phyloP scores from a whole-genome alignment of 306 rosid species.

The Castanea mollissima region DNA sequence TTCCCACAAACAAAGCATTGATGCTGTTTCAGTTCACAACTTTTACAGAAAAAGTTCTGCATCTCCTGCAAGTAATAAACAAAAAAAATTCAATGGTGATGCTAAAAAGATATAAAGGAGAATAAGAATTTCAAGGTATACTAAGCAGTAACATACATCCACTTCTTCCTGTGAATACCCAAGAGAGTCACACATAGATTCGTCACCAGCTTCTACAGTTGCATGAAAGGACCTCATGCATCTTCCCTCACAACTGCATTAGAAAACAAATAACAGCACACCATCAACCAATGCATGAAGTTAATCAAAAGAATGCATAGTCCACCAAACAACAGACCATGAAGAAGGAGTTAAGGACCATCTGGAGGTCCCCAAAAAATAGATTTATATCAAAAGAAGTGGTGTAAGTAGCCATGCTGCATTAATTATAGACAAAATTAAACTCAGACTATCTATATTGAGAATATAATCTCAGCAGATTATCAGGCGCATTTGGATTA shows the following conservation, averaged over 20 bases:
- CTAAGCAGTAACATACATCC: constrained; percentile 52
- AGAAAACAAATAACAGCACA: constrained; percentile 6
- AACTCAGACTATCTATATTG: no score
- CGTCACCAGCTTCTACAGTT: constrained; percentile 51
- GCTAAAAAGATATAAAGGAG: constrained; percentile 8
- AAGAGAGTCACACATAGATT: constrained; percentile 65
- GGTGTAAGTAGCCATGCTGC: no score
- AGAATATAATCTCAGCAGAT: no score
- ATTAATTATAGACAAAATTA: no score
- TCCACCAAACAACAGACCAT: background rate
- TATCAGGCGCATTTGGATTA: no score
- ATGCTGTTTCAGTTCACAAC: constrained; percentile 69
- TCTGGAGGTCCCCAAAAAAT: constrained; percentile 1
- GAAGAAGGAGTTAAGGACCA: background rate
- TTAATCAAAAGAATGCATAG: background rate
- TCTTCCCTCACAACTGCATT: constrained; percentile 83
- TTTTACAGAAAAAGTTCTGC: constrained; percentile 63
- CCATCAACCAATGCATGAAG: background rate
- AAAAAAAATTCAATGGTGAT: constrained; percentile 1
- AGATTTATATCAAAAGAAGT: no score
- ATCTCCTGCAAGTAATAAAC: constrained; percentile 55
- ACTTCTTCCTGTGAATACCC: constrained; percentile 65
- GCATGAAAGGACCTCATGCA: constrained; percentile 96
- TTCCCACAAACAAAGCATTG: constrained; percentile 89
- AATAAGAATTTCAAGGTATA: constrained; percentile 3